Evolutionary conservation across 495 filamentous ascomycete species (phyloP).

Genomic region (Talaromyces stipitatus): DNA sequence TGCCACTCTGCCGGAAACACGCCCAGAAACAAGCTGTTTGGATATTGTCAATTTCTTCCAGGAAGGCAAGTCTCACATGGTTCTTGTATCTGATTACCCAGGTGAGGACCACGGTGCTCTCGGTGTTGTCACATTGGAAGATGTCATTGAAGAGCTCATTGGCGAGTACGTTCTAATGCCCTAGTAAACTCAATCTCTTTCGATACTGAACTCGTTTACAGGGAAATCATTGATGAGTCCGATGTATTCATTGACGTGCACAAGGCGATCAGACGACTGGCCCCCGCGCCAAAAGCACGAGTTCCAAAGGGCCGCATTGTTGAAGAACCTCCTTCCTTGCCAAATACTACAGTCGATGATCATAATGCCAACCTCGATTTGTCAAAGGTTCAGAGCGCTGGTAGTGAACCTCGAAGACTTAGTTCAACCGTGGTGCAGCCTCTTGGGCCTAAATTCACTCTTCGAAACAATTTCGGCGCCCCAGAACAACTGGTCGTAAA

Average conservation of each 20-base stretch:
- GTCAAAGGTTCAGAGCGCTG: not conserved
- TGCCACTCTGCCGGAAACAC: conserved; percentile 89
- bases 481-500: conserved; percentile 26
- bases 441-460: conserved; percentile 40
- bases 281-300: conserved; percentile 55
- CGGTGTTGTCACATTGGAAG: conserved; percentile 91
- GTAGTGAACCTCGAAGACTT: conserved; percentile 1
- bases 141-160: conserved; percentile 97
- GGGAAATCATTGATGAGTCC: conserved; percentile 81
- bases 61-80: conserved; percentile 98
- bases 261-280: conserved; percentile 83
- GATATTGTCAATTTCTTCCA: conserved; percentile 99
- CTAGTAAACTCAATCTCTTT: not conserved
- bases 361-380: not conserved
- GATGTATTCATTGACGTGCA: conserved; percentile 96
- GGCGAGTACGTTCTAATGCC: conserved; percentile 66
- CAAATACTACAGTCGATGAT: conserved; percentile 14
- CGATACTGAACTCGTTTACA: conserved; percentile 20
- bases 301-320: conserved; percentile 52
- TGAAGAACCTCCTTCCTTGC: conserved; percentile 32
- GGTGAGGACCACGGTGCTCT: conserved; percentile 83
- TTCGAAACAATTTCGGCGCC: conserved; percentile 23
- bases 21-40: conserved; percentile 88
- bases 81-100: conserved; percentile 83
- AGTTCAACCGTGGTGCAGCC: conserved; percentile 5